Conservation (phyloP, 2,329 filamentous ascomycete genomes). For the Calonectria pseudoreteaudii region DNA sequence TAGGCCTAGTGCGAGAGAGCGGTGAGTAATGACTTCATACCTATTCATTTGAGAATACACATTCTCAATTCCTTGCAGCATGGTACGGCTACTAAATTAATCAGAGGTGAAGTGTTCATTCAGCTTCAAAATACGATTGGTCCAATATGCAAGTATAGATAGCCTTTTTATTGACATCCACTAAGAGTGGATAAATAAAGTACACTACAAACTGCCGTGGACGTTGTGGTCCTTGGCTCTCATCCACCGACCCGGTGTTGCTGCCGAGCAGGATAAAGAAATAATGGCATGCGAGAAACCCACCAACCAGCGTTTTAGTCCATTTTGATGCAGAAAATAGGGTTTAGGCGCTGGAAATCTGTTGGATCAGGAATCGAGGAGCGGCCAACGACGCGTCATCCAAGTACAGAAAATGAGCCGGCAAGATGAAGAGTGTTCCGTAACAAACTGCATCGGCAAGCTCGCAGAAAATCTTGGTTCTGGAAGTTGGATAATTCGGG, state of each 20-base stretch:
- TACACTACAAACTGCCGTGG: background rate
- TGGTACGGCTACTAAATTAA: too few relatives aligned
- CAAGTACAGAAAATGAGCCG: slow-evolving; percentile 41
- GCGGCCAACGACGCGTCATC: background rate
- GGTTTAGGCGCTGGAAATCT: background rate
- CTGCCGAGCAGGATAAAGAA: background rate
- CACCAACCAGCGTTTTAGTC: background rate
- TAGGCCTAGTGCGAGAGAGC: too few relatives aligned
- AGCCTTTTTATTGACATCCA: background rate
- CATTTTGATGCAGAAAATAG: background rate
- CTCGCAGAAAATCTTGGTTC: slow-evolving; percentile 51
- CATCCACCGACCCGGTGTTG: background rate
- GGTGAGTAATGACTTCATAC: too few relatives aligned
- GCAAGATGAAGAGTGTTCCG: slow-evolving; percentile 49
- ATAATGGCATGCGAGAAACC: background rate
- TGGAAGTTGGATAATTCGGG: slow-evolving; percentile 47
- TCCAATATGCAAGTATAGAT: background rate
- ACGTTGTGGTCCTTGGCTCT: background rate
- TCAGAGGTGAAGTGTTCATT: background rate
- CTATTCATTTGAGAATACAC: too few relatives aligned
- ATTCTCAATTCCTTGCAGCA: too few relatives aligned
- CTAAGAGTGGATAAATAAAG: background rate
- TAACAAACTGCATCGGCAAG: slow-evolving; percentile 47
- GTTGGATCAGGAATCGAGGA: slow-evolving; percentile 1
- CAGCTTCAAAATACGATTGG: background rate